Evolutionary conservation across 2,329 filamentous ascomycete species (phyloP).

Genomic region (Madurella mycetomatis): DNA sequence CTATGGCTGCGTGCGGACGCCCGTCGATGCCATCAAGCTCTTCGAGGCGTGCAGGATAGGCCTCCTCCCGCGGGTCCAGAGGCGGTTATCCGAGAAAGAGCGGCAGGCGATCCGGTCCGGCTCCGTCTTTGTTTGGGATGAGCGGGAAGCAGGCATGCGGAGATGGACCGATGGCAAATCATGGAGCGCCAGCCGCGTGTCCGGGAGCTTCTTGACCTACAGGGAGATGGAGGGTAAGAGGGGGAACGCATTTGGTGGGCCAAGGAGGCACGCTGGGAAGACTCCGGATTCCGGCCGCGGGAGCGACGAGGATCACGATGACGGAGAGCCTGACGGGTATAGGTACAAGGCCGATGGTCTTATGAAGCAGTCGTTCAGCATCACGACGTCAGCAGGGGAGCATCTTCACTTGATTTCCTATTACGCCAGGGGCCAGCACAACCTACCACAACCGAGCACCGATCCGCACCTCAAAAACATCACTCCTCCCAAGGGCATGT

Average conservation of each 20-base stretch:
- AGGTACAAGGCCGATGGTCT: conserved; percentile 93
- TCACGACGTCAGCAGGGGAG: conserved; percentile 82
- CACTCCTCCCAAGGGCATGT: conserved; percentile 86
- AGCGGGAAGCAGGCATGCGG: conserved; percentile 95
- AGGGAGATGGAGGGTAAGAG: conserved; percentile 98
- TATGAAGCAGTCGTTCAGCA: conserved; percentile 99
- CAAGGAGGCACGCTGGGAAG: conserved; percentile 60
- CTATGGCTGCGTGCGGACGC: conserved; percentile 90
- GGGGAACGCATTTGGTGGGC: conserved; percentile 66
- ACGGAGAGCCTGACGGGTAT: conserved; percentile 84
- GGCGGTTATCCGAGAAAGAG: conserved; percentile 92
- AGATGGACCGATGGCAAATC: conserved; percentile 99
- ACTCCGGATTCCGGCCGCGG: conserved; percentile 77
- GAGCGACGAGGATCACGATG: conserved; percentile 81
- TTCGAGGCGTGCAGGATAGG: conserved; percentile 94
- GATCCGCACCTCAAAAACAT: conserved; percentile 79
- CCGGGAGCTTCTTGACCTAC: conserved; percentile 95
- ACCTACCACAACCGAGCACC: conserved; percentile 73
- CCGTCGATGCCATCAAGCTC: conserved; percentile 93
- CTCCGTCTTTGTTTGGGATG: conserved; percentile 99
- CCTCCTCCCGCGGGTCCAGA: conserved; percentile 83
- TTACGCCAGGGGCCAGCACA: conserved; percentile 70
- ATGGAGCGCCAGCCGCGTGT: conserved; percentile 96
- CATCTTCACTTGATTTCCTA: conserved; percentile 98
- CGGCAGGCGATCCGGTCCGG: conserved; percentile 92